These are phyloP conservation scores for Antarctomyces pellizariae DNA, from an alignment of 495 filamentous ascomycete species.

Conservation along the genomic window DNA sequence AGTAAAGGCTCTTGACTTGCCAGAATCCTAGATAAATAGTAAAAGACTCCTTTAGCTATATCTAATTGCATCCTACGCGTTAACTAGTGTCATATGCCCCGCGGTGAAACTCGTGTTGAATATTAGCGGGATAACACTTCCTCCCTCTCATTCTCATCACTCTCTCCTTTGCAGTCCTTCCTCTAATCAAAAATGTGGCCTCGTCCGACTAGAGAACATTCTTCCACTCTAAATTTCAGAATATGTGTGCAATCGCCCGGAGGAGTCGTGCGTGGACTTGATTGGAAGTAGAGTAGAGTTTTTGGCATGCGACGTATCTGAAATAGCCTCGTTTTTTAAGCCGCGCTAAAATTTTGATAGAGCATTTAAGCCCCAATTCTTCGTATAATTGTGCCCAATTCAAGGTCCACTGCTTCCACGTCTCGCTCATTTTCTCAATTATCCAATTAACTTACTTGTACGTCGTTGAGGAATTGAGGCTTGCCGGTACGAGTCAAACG, in stretches of 20 bases:
- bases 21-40: too few species aligned
- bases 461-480: conserved; percentile 1
- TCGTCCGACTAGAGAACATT: conserved; percentile 2
- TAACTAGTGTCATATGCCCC: conserved; percentile 2
- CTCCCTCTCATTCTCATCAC: conserved; percentile 1
- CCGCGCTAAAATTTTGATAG: neutral
- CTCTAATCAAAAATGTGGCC: conserved; percentile 1
- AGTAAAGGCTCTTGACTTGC: too few species aligned
- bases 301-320: neutral
- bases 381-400: neutral
- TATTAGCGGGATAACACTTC: neutral
- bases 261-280: conserved; percentile 1
- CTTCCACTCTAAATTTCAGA: conserved; percentile 1
- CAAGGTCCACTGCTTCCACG: neutral
- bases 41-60: conserved; percentile 2
- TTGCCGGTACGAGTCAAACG: neutral
- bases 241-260: conserved; percentile 3
- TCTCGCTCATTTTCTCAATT: neutral
- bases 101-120: conserved; percentile 1
- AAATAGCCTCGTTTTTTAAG: neutral
- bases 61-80: conserved; percentile 1
- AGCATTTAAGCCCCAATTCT: neutral
- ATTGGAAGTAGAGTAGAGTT: conserved; percentile 1
- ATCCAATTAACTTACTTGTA: conserved; percentile 1
- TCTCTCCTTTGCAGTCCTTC: neutral